Percentiles rank a stretch among this genome's conserved stretches.
Conservation (phyloP, 225 moss, liverwort and hornwort species). For the Rhytidiadelphus loreus region DNA sequence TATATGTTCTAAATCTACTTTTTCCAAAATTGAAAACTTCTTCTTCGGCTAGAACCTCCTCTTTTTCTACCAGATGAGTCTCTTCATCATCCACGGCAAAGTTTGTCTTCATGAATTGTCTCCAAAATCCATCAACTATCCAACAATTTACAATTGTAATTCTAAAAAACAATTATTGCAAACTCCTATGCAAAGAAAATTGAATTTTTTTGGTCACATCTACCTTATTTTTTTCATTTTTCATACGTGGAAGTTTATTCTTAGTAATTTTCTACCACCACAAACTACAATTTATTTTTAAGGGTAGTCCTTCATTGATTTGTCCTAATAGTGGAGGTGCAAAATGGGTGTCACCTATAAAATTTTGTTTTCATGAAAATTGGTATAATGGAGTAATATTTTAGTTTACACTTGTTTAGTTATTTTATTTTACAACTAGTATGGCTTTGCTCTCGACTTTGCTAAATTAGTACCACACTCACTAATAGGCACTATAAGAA, state of each 20-base stretch:
- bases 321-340: background rate
- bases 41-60: too few relatives aligned
- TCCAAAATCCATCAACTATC: background rate
- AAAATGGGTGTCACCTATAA: background rate
- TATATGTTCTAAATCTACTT: background rate
- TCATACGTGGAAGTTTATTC: accelerated
- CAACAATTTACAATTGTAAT: background rate
- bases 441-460: too few relatives aligned
- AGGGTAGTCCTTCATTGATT: background rate
- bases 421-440: background rate
- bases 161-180: background rate
- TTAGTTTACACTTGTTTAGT: background rate
- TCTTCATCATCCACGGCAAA: too few relatives aligned
- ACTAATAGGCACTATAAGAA: too few relatives aligned
- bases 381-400: background rate
- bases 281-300: background rate
- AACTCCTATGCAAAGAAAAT: accelerated
- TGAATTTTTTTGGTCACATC: background rate
- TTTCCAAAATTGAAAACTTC: background rate
- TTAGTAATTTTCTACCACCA: background rate
- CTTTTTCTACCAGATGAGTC: too few relatives aligned
- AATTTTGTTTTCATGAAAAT: background rate
- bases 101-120: accelerated
- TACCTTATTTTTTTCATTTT: background rate
- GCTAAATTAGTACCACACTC: background rate